phyloP scores from a whole-genome alignment of 2,329 filamentous ascomycete species.

The Cladosporium sp. region DNA sequence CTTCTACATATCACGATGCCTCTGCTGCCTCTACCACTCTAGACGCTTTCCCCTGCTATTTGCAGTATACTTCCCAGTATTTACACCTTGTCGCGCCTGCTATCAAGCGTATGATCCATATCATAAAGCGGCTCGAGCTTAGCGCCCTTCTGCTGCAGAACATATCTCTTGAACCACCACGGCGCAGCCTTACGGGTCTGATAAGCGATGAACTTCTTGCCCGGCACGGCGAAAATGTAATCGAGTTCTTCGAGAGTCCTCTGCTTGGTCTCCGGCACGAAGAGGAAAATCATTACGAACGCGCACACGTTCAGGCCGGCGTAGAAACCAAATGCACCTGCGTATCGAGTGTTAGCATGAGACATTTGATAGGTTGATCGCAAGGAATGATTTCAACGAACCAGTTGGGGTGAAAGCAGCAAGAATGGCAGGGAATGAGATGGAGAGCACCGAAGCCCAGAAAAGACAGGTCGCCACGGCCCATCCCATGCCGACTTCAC shows the following conservation, averaged over 20 bases:
- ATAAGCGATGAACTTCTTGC: constrained; percentile 30
- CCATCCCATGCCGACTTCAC: constrained; percentile 28
- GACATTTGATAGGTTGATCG: constrained; percentile 43
- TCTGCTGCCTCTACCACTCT: too few relatives aligned
- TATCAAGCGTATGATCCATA: constrained; percentile 6
- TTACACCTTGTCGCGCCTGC: background rate
- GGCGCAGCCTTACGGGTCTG: constrained; percentile 37
- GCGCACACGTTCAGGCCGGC: constrained; percentile 52
- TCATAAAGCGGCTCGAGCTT: constrained; percentile 20
- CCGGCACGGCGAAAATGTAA: constrained; percentile 51
- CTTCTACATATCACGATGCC: too few relatives aligned
- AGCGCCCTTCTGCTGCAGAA: constrained; percentile 17
- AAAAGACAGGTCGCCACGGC: constrained; percentile 39
- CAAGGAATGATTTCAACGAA: constrained; percentile 34
- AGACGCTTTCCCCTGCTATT: background rate
- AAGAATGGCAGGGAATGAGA: constrained; percentile 48
- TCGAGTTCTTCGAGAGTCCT: constrained; percentile 47
- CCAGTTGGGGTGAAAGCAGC: constrained; percentile 48
- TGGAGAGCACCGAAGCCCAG: constrained; percentile 48
- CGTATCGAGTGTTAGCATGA: background rate
- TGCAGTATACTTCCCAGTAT: background rate
- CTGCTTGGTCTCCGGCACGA: constrained; percentile 49
- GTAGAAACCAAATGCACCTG: constrained; percentile 48
- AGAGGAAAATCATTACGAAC: constrained; percentile 48
- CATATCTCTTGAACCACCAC: constrained; percentile 38